Evolutionary conservation across 176 grass and related monocot species (phyloP).

Genomic region (Saccharum officinarum): DNA sequence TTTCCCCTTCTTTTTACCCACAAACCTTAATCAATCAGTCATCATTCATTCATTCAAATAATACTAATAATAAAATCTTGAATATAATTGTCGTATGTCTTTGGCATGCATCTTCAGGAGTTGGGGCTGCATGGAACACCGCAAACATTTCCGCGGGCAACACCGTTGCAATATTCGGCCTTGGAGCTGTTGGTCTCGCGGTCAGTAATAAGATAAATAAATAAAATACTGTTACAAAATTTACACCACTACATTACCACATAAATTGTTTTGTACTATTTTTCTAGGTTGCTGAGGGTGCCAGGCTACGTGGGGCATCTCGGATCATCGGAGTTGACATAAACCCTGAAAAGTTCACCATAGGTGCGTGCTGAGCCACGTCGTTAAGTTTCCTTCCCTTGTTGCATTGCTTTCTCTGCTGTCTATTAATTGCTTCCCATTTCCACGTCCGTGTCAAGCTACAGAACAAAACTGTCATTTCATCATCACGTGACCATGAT

Average conservation of each 20-base stretch:
- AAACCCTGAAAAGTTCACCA: constrained; percentile 63
- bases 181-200: constrained; percentile 84
- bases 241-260: background rate
- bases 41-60: background rate
- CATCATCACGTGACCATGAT: background rate
- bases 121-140: constrained; percentile 94
- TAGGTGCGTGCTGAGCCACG: constrained; percentile 40
- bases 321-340: constrained; percentile 77
- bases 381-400: background rate
- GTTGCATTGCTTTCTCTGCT: background rate
- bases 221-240: background rate
- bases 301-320: constrained; percentile 56
- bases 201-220: constrained; percentile 27
- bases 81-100: background rate
- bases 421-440: background rate
- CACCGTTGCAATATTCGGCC: constrained; percentile 75
- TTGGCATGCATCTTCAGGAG: constrained; percentile 23
- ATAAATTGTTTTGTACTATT: background rate
- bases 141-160: constrained; percentile 66
- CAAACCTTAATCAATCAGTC: background rate
- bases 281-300: constrained; percentile 69
- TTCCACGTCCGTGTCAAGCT: background rate
- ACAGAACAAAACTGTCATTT: background rate
- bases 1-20: no score
- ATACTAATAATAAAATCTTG: background rate